These are phyloP conservation scores for Dactylis glomerata DNA, from an alignment of 176 grass and related monocot species.

Conservation along the genomic window DNA sequence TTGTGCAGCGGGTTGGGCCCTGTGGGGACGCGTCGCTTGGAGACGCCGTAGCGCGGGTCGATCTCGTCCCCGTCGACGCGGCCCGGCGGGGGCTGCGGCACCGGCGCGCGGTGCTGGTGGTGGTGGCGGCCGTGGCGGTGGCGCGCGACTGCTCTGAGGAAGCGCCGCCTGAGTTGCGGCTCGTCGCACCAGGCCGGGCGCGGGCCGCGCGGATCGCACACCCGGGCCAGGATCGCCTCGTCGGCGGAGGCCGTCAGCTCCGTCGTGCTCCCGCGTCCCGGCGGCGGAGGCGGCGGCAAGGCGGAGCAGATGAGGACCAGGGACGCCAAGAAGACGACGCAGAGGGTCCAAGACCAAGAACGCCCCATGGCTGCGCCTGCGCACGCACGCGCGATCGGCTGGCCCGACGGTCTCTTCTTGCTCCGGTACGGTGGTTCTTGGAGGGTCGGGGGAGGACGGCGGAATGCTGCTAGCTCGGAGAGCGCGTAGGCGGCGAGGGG, in stretches of 20 bases:
- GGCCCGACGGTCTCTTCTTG: not conserved
- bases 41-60: conserved; percentile 65
- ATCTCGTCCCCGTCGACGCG: conserved; percentile 55
- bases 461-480: not conserved
- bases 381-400: not conserved
- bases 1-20: conserved; percentile 96
- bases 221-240: conserved; percentile 19
- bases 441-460: not conserved
- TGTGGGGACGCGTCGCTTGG: conserved; percentile 75
- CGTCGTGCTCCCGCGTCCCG: not conserved
- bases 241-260: conserved; percentile 18
- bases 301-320: conserved; percentile 40
- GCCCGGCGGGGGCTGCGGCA: conserved; percentile 36
- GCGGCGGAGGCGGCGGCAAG: not conserved
- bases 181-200: conserved; percentile 45
- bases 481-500: not conserved
- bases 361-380: conserved; percentile 46
- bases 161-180: conserved; percentile 13
- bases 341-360: conserved; percentile 23
- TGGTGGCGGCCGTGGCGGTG: not conserved
- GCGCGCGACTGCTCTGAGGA: not conserved
- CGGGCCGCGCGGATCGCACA: conserved; percentile 32
- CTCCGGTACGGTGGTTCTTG: conserved; percentile 11
- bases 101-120: not conserved
- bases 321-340: conserved; percentile 46